A percentile compares a stretch with the other conserved stretches of the same genome.
These are phyloP conservation scores for Acorus gramineus DNA, from an alignment of 106 monocot species.

Conservation along the genomic window DNA sequence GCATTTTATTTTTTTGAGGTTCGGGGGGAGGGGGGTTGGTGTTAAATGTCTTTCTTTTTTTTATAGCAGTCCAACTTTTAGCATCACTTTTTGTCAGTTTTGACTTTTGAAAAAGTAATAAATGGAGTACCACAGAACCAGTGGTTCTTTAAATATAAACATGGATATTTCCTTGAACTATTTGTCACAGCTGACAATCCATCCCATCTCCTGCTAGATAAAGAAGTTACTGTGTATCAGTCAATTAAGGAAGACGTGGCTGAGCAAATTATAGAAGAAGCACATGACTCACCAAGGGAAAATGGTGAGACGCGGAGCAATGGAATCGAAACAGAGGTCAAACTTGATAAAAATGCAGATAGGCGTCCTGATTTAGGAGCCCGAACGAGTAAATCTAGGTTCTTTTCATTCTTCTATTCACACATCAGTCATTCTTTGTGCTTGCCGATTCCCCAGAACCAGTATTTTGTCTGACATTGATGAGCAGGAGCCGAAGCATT, in stretches of 20 bases:
- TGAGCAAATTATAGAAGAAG: neutral
- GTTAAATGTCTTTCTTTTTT: too few relatives aligned
- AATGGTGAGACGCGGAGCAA: conserved; percentile 13
- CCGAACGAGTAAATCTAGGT: conserved; percentile 20
- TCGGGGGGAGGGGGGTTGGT: too few relatives aligned
- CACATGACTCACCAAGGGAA: neutral
- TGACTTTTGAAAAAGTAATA: too few relatives aligned
- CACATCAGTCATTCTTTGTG: conserved; percentile 19
- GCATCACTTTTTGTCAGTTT: too few relatives aligned
- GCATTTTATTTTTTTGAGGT: too few relatives aligned
- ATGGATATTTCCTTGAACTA: neutral
- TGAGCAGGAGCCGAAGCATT: conserved; percentile 62
- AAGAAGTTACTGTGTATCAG: conserved; percentile 7
- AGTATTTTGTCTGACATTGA: conserved; percentile 30
- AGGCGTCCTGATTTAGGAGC: conserved; percentile 12
- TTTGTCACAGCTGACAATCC: neutral
- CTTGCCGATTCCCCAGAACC: conserved; percentile 12
- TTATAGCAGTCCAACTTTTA: too few relatives aligned
- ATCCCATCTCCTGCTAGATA: neutral
- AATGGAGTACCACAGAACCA: too few relatives aligned
- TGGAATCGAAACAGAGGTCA: conserved; percentile 1
- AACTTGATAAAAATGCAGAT: neutral
- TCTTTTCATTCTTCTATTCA: conserved; percentile 17
- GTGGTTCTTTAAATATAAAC: too few relatives aligned
- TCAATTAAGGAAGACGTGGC: conserved; percentile 5